Conservation (phyloP, 176 grass and related monocot genomes). For the maize (Zea mays) region Zm-B73-REFERENCE-NAM-5.0 NC_050103.1:151350001-151350500, state of each 20-base stretch:
- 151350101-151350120: background rate
- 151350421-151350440: slow-evolving; percentile 34
- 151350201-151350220: background rate
- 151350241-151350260: too few relatives aligned
- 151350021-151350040: too few relatives aligned
- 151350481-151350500: slow-evolving; percentile 16
- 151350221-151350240: background rate
- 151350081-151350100: too few relatives aligned
- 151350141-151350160: background rate
- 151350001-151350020: too few relatives aligned
- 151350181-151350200: slow-evolving; percentile 23
- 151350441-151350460: background rate
- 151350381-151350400: background rate
- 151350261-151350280: too few relatives aligned
- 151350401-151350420: slow-evolving; percentile 14
- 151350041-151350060: too few relatives aligned
- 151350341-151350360: background rate
- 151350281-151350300: too few relatives aligned
- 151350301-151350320: too few relatives aligned
- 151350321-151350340: background rate
- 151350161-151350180: slow-evolving; percentile 27
- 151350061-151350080: too few relatives aligned
- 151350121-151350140: background rate
- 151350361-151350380: background rate
- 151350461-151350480: background rate